Evolutionary conservation across 345 rosid species (phyloP).

Genomic region (Sonneratia caseolaris): DNA sequence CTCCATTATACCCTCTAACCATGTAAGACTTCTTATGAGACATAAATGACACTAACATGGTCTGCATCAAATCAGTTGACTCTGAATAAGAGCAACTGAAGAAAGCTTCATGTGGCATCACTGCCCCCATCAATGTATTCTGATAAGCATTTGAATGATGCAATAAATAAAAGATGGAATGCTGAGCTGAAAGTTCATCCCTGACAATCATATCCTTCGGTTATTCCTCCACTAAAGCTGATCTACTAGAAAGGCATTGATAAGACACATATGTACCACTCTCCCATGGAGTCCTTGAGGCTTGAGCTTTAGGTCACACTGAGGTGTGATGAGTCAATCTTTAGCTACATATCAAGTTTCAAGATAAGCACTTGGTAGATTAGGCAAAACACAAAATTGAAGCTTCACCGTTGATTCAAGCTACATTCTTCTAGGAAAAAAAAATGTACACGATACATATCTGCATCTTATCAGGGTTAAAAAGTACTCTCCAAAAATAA

Average conservation of each 20-base stretch:
- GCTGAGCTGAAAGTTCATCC: not conserved
- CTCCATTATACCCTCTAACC: too few species aligned
- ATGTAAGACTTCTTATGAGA: too few species aligned
- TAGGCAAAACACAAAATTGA: not conserved
- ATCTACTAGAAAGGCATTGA: not conserved
- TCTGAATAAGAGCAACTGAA: too few species aligned
- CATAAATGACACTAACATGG: too few species aligned
- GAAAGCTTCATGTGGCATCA: not conserved
- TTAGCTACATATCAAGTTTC: not conserved
- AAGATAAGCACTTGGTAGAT: not conserved
- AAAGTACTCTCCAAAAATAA: too few species aligned
- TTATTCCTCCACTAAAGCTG: not conserved
- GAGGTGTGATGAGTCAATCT: not conserved
- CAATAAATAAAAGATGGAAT: not conserved
- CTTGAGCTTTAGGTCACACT: not conserved
- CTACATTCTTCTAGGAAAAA: not conserved
- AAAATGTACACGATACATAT: not conserved
- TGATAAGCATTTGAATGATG: not conserved
- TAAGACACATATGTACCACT: not conserved
- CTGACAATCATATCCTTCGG: not conserved
- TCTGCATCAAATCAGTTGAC: too few species aligned
- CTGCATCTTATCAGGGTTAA: not conserved
- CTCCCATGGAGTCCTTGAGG: not conserved
- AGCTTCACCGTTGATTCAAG: not conserved
- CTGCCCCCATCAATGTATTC: not conserved